Base-by-base conservation (phyloP, 495 filamentous ascomycete species). In the Podospora pseudoanserina region DNA sequence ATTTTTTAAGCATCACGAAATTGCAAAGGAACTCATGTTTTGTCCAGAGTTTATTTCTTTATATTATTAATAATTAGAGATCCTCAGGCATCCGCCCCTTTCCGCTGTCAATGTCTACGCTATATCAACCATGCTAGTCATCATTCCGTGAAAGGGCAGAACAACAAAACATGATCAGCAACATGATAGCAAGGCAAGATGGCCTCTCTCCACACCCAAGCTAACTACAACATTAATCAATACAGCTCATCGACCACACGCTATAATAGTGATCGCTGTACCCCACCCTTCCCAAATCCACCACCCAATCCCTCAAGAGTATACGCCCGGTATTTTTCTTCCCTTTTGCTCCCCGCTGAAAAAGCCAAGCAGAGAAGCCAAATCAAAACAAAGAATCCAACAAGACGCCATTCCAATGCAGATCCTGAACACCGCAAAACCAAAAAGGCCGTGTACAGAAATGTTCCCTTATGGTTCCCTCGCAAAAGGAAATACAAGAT, bases 351-450 rank as follows among this genome's bases (percentile, higher is more conserved):
- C 39, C 39, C 39, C 39, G 39, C 39, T 49, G 39, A 49, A 49
- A 49, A 49, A 16, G 1, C 23, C 30, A 32, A 32, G 30, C 30
- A 49, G 39, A 49, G 39, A 5, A 49, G 39, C 39, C 39, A 32
- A 32, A 49, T 49, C 13, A 49, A 49, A 49, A 49, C 39, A 49
- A 16, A 65, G 5, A 26, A 57, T 39, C 11, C 4, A 32, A 30
- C 6, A 4, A 39, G 64, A 71, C 69, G 65, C 69, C 69, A 66
- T 28, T 66, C 69, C 69, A 68, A 71, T 71, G 69, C 69, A 71
- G 15, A 49, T 49, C 39, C 53, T 39, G 55, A 53, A 54, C 28
- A 61, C 60, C 66, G 23, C 63, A 57, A 18, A 63, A 28, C 23
- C 23, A 65, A 62, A 55, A 65, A 61, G 30, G 6, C 39, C 5